Base-by-base conservation (phyloP, 2,329 filamentous ascomycete species). In the Thielaviopsis populi region DNA sequence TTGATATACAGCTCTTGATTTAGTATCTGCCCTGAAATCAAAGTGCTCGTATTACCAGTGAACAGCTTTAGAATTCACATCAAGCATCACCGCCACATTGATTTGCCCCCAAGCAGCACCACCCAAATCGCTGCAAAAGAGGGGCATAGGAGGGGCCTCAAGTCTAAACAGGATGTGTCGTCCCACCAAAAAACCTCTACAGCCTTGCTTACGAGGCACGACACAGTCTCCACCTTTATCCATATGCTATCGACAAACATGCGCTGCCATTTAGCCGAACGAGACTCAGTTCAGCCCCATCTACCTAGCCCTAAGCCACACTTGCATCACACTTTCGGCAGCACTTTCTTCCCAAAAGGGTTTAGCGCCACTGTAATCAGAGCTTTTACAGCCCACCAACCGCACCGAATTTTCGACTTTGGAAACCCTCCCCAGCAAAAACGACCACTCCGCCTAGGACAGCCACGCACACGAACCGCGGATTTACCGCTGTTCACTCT, bases 401-500 rank as follows among this genome's bases (percentile, higher is more conserved):
- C 63, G 58, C 58, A 64, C 63, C 30, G 58, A 64, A 56, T 61
- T 61, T 42, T 62, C 40, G 33, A 54, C 13, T 33, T 50, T 46
- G 17, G 43, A 30, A 64, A 64, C 43, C 63, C 63, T 56, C 43
- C n/a, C 48, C 30, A 53, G 63, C 56, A 64, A 64, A 64, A 61
- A 61, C 46, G 40, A 53, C 40, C 42, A 60, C 56, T 58, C 63
- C 48, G 46, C 40, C 56, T 46, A 42, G 24, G 33, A 41, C 41
- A 54, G 64, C 64, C 64, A 66, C 64, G 59, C 64, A 62, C 64
- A 66, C 64, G 40, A 66, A 66, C 50, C 43, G 56, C 50, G 61
- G 64, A 63, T 61, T 59, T 61, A 50, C 56, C 61, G 58, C 50
- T 58, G 61, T 41, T 60, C 58, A 56, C 48, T 63, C 58, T 63